These are phyloP conservation scores for Hypericum perforatum DNA, from an alignment of 345 rosid genomes.

Conservation along the genomic window DNA sequence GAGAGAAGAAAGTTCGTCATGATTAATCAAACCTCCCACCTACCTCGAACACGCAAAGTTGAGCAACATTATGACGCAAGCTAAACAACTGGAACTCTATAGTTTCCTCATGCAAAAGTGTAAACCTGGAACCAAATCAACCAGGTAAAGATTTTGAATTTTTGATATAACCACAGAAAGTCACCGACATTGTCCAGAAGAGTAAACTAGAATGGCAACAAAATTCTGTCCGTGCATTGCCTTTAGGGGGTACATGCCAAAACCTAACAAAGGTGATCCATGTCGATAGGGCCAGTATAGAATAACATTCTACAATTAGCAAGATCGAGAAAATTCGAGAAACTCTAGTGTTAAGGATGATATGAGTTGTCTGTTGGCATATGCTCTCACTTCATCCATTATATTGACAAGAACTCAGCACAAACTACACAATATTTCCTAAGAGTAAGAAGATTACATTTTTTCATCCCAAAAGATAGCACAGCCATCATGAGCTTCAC, in stretches of 20 bases:
- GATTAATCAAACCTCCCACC: slow-evolving; percentile 4
- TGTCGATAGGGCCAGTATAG: not conserved
- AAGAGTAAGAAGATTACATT: slow-evolving; percentile 29
- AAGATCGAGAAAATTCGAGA: not conserved
- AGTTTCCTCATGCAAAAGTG: slow-evolving; percentile 63
- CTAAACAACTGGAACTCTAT: slow-evolving; percentile 79
- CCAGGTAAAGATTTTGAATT: not conserved
- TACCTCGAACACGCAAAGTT: slow-evolving; percentile 86
- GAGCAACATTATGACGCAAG: slow-evolving; percentile 87
- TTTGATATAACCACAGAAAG: not conserved
- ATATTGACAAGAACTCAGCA: too few relatives aligned
- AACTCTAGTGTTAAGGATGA: too few relatives aligned
- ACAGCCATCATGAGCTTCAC: slow-evolving; percentile 80
- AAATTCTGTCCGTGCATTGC: too few relatives aligned
- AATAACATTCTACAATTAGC: not conserved
- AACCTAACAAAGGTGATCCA: not conserved
- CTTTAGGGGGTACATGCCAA: slow-evolving; percentile 27
- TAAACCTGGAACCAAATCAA: slow-evolving; percentile 38
- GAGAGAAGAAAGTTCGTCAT: slow-evolving; percentile 1
- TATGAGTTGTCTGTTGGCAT: too few relatives aligned
- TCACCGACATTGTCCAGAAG: too few relatives aligned
- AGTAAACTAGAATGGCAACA: too few relatives aligned
- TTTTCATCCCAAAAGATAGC: slow-evolving; percentile 77
- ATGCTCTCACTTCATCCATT: not conserved
- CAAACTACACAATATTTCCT: not conserved